Base-by-base conservation (phyloP, 441 rosid genomes). In the Corymbia citriodora region DNA sequence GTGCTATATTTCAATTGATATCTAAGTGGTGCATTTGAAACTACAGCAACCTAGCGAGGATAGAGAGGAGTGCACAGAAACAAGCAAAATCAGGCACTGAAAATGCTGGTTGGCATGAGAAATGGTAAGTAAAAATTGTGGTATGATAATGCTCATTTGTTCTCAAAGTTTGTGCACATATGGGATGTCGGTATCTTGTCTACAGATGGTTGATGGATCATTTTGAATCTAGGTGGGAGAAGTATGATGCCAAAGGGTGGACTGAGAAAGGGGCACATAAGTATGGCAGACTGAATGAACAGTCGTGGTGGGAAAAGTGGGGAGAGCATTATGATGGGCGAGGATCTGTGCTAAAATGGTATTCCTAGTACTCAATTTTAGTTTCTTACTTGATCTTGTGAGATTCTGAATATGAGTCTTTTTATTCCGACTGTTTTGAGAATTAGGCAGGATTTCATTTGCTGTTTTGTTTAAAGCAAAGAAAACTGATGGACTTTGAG, bases 291-390 rank as follows among this genome's bases (percentile, higher is more conserved):
- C 93, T 97, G 90, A 98, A 97, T 92, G 99, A 97, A 92, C 99
- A 98, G 91, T 98, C 99, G 33, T 97, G 99, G 99, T 97, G 99
- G 99, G 99, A 98, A 94, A 98, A 98, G 92, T 98, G 99, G 99
- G 99, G 99, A 91, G 99, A 97, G 93, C 97, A 97, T 93, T 98
- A 96, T 88, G 99, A 98, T 93, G 99, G 99, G 93, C 93, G 97
- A 92, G 99, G 99, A 94, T 97, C 99, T 82, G 98, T 98, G 93
- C 96, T 97, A 61, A 98, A 98, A 98, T 98, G 99, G 99, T 98
- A 90, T 88, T 88, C 90, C 93, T 70, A 21, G 79, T 87, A 87
- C 52, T 88, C 89, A 48, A 55, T 52, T 57, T 87, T 87, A 33
- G 6, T 70, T 87, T 87, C 88, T 90, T 52, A 36, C 63, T 55